Conservation (phyloP, 257 asterid genomes). For the Misopates orontium region DNA sequence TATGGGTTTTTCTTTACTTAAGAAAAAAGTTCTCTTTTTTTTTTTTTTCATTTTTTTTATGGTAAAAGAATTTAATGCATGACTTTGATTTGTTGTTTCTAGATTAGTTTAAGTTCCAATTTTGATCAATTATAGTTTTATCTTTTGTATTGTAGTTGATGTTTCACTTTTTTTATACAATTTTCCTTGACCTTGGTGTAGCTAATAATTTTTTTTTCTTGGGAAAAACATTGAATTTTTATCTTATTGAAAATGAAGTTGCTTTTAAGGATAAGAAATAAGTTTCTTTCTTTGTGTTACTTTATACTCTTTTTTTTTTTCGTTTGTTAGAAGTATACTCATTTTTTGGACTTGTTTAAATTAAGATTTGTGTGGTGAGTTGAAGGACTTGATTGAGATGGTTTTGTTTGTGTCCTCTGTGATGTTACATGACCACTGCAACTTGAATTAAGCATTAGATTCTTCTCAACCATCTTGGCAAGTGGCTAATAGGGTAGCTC, state of each 20-base stretch:
- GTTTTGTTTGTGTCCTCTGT: slow-evolving; percentile 26
- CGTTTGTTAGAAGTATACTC: not conserved
- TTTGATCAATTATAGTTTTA: not conserved
- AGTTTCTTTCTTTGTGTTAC: no score
- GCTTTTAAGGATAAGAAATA: no score
- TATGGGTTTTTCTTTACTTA: not conserved
- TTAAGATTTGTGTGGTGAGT: slow-evolving; percentile 23
- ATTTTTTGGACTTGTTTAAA: slow-evolving; percentile 21
- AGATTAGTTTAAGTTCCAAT: not conserved
- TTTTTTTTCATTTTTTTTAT: not conserved
- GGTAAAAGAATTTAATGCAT: not conserved
- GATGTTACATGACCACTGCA: slow-evolving; percentile 32
- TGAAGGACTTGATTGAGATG: slow-evolving; percentile 27
- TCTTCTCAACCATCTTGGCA: slow-evolving; percentile 19
- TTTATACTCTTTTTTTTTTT: no score
- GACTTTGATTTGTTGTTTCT: not conserved
- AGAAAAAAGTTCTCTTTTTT: not conserved
- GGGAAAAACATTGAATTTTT: not conserved
- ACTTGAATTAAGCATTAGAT: slow-evolving; percentile 13
- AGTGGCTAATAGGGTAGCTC: slow-evolving; percentile 22
- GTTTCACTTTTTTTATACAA: not conserved
- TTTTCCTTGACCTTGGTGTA: no score
- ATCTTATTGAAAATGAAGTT: not conserved
- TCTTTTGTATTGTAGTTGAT: not conserved
- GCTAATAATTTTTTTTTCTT: not conserved